Evolutionary conservation across 192 early-diverging fungal genomes (phyloP), one percentile per base, ranked within the genome.

Genomic region (Lunasporangiospora selenospora): DNA sequence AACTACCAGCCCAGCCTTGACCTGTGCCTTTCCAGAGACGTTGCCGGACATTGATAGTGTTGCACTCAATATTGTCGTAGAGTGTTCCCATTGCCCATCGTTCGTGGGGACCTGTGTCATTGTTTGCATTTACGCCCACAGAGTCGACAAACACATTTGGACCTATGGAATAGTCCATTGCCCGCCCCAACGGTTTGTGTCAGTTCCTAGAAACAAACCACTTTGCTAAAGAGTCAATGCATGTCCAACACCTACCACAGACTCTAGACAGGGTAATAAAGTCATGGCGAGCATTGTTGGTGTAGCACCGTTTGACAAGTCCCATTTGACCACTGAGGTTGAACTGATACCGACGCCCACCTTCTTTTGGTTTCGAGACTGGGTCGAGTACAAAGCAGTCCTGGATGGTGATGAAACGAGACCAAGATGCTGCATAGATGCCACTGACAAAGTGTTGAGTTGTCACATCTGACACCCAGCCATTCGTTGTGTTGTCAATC

Each of bases 111-210:
- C 57, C 57, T 13, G 57, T 59, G 34, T 59, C 57, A 8, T 59
- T 59, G 34, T 59, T 59, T 3, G 45, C 57, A 18, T 59, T 38
- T 24, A 45, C 36, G 8, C 57, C 57, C 33, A 27, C 39, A 33
- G 57, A 59, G 18, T 59, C 57, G 5, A 59, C 57, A 36, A 59
- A 59, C 6, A 59, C 57, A 34, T 59, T 59, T 16, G 57, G 57
- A 15, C 57, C 57, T 59, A 59, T 18, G 31, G 6, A 43, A 23
- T 19, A 8, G 27, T 21, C 13, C 11, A n/a, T 33, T 29, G n/a
- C n/a, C n/a, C n/a, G n/a, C n/a, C n/a, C n/a, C n/a, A n/a, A n/a
- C n/a, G n/a, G n/a, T n/a, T n/a, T n/a, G n/a, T n/a, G n/a, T n/a
- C 1, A 29, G 29, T 27, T 23, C 26, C 16, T 3, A 27, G 15